phyloP scores from a whole-genome alignment of 371 early-diverging fungal genomes.

The Rhizopus sp. region DNA sequence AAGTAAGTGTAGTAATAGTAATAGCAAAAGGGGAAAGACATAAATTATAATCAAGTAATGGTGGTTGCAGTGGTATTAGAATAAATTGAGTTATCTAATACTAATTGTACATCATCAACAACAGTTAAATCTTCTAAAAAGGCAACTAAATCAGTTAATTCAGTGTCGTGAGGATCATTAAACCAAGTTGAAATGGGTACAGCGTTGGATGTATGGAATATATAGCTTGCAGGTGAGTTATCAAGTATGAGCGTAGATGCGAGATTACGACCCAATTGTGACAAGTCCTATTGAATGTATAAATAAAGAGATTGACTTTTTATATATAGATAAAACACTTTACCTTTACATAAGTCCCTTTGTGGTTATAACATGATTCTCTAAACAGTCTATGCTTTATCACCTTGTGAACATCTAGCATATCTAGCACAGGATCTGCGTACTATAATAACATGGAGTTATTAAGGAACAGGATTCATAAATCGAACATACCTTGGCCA shows the following conservation, averaged over 20 bases:
- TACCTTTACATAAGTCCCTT: conserved; percentile 96
- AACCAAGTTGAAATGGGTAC: conserved; percentile 95
- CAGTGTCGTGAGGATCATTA: conserved; percentile 93
- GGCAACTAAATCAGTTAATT: conserved; percentile 88
- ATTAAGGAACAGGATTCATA: not conserved
- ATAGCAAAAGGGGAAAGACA: not conserved
- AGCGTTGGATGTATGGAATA: conserved; percentile 94
- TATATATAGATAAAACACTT: not conserved
- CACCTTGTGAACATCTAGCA: conserved; percentile 83
- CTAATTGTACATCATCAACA: conserved; percentile 87
- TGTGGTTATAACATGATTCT: conserved; percentile 93
- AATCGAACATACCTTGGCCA: conserved; percentile 76
- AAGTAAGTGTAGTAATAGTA: not conserved
- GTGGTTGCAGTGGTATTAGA: conserved; percentile 10
- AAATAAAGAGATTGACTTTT: conserved; percentile 1
- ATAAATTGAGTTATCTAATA: conserved; percentile 63
- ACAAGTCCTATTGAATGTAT: conserved; percentile 62
- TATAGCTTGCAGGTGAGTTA: conserved; percentile 91
- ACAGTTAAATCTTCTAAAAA: conserved; percentile 88
- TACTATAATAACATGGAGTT: conserved; percentile 62
- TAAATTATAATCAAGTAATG: conserved; percentile 2
- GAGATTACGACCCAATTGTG: conserved; percentile 85
- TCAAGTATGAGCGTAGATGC: conserved; percentile 81
- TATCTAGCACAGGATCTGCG: conserved; percentile 95
- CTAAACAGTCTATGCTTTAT: conserved; percentile 93